Evolutionary conservation across 371 early-diverging fungal species (phyloP).

Genomic region (Mucor ambiguus): DNA sequence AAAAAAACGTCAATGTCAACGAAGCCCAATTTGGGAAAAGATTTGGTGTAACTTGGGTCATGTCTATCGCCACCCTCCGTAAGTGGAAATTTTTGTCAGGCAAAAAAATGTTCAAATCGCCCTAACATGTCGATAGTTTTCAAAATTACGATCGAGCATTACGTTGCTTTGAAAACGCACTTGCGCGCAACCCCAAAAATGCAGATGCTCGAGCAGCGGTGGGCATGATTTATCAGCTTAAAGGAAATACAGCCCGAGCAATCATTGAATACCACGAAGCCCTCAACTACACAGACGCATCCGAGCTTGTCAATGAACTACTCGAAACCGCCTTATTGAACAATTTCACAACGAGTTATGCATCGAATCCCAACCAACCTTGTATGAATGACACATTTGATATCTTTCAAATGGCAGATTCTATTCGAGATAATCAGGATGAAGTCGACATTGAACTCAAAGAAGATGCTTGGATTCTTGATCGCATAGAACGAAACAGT

Average conservation of each 20-base stretch:
- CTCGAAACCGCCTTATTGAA: conserved; percentile 11
- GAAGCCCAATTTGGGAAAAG: conserved; percentile 56
- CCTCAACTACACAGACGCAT: conserved; percentile 6
- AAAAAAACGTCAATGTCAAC: conserved; percentile 41
- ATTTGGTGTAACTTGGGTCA: conserved; percentile 76
- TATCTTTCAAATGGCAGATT: conserved; percentile 8
- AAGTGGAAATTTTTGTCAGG: conserved; percentile 3
- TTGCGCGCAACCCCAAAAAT: conserved; percentile 37
- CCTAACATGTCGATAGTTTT: conserved; percentile 3
- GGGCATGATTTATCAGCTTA: conserved; percentile 59
- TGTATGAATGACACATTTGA: conserved; percentile 9
- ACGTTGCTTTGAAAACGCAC: conserved; percentile 53
- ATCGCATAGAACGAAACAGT: background rate
- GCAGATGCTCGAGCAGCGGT: conserved; percentile 42
- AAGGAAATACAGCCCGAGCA: conserved; percentile 51
- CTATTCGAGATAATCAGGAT: background rate
- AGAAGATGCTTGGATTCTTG: background rate
- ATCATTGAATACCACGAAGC: conserved; percentile 58
- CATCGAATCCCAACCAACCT: background rate
- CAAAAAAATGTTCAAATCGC: background rate
- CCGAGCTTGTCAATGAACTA: conserved; percentile 11
- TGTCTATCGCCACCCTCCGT: conserved; percentile 65
- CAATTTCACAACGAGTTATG: background rate
- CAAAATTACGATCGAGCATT: conserved; percentile 39
- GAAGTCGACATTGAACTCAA: conserved; percentile 14